Conservation (phyloP, 2,329 filamentous ascomycete genomes). For the Penicillium sumatraense region DNA sequence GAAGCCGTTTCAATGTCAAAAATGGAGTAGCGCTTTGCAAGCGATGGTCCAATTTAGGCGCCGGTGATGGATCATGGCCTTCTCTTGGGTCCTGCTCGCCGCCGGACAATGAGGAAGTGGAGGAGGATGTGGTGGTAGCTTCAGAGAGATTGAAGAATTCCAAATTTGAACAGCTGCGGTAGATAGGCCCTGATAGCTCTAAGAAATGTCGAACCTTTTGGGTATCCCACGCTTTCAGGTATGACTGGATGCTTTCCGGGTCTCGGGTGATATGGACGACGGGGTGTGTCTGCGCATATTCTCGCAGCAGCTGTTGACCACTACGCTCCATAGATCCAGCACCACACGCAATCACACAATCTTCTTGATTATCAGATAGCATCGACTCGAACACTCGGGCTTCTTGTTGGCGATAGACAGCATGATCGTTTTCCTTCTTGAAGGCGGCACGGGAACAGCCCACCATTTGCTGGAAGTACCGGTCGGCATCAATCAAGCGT, state of each 20-base stretch:
- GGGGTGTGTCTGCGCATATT: constrained; percentile 68
- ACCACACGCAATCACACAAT: constrained; percentile 73
- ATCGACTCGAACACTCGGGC: constrained; percentile 64
- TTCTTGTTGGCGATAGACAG: constrained; percentile 67
- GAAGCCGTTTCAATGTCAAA: constrained; percentile 69
- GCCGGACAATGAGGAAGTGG: constrained; percentile 26
- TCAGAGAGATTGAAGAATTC: constrained; percentile 79
- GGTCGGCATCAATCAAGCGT: constrained; percentile 71
- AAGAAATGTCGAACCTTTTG: constrained; percentile 64
- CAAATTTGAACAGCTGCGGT: constrained; percentile 70
- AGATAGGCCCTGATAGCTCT: constrained; percentile 54
- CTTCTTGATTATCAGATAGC: constrained; percentile 62
- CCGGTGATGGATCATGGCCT: constrained; percentile 30
- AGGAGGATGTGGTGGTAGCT: constrained; percentile 36
- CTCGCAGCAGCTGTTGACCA: constrained; percentile 63
- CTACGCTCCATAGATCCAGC: constrained; percentile 70
- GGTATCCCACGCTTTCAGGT: constrained; percentile 62
- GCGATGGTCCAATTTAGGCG: constrained; percentile 40
- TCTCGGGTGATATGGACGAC: constrained; percentile 74
- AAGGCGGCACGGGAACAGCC: constrained; percentile 67
- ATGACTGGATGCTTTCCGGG: constrained; percentile 64
- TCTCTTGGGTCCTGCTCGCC: constrained; percentile 31
- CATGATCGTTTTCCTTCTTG: constrained; percentile 64
- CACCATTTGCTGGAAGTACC: constrained; percentile 67
- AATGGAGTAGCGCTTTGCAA: constrained; percentile 59